A percentile compares a stretch with the other conserved stretches of the same genome.
Conservation (phyloP, 345 rosid genomes). For the Salix arbutifolia region DNA sequence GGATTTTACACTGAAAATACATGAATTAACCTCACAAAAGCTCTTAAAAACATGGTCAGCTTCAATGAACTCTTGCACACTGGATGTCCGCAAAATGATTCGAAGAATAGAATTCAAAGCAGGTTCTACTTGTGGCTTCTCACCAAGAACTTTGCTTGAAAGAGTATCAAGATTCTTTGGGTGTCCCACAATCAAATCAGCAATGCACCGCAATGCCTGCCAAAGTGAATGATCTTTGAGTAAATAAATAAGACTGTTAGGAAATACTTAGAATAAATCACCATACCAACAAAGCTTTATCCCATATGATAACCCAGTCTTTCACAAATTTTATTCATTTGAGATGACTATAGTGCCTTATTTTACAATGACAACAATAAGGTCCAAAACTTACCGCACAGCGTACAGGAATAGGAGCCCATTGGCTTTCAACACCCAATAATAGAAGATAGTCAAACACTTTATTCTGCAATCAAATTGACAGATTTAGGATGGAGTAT, state of each 20-base stretch:
- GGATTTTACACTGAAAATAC: conserved; percentile 7
- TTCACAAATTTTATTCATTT: background rate
- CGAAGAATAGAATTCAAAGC: conserved; percentile 91
- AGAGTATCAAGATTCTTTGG: conserved; percentile 74
- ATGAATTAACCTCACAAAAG: conserved; percentile 76
- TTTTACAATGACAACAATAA: background rate
- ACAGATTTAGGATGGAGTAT: conserved; percentile 20
- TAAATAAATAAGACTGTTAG: background rate
- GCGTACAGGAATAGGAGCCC: conserved; percentile 90
- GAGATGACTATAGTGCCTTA: background rate
- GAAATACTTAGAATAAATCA: too few relatives aligned
- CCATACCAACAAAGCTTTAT: background rate
- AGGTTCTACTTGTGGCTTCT: conserved; percentile 82
- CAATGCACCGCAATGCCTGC: conserved; percentile 83
- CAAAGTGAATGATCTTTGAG: conserved; percentile 17
- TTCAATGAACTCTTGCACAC: conserved; percentile 81
- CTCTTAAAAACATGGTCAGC: conserved; percentile 85
- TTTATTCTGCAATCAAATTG: conserved; percentile 51
- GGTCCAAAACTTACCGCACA: conserved; percentile 53
- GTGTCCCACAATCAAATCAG: conserved; percentile 71
- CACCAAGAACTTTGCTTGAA: conserved; percentile 89
- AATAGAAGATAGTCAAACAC: conserved; percentile 74
- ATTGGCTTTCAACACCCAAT: conserved; percentile 92
- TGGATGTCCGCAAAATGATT: conserved; percentile 78
- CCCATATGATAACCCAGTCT: background rate